phyloP scores from a whole-genome alignment of 169 alveolate species.

The Cryptosporidium sp. region DNA sequence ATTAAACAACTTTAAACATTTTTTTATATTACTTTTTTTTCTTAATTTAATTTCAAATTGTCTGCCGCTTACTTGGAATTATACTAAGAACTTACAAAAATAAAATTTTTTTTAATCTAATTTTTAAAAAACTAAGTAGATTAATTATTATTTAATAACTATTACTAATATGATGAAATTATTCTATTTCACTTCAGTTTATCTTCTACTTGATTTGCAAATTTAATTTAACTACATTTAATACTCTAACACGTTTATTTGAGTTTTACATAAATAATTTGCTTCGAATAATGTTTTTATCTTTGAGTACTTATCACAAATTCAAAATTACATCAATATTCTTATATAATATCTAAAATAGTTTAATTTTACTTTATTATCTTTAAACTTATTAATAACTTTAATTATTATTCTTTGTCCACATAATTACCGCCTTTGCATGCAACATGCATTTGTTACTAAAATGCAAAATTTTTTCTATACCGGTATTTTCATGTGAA shows the following conservation, averaged over 20 bases:
- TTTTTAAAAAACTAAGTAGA: not conserved
- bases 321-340: not conserved
- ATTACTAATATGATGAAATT: too few species aligned
- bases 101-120: not conserved
- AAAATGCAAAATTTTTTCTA: not conserved
- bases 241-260: too few species aligned
- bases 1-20: not conserved
- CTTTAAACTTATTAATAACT: not conserved
- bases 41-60: not conserved
- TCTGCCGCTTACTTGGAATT: conserved; percentile 1
- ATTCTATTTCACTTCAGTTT: too few species aligned
- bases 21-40: not conserved
- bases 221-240: too few species aligned
- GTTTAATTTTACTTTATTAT: not conserved
- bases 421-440: not conserved
- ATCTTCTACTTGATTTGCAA: too few species aligned
- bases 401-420: not conserved
- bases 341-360: not conserved
- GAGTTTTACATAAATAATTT: too few species aligned
- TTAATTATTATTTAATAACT: too few species aligned
- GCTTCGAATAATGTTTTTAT: too few species aligned
- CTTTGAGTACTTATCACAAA: too few species aligned
- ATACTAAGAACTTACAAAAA: not conserved
- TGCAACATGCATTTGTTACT: not conserved
- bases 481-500: conserved; percentile 12